phyloP scores from a whole-genome alignment of 345 rosid genomes.

The Reutealis trisperma region DNA sequence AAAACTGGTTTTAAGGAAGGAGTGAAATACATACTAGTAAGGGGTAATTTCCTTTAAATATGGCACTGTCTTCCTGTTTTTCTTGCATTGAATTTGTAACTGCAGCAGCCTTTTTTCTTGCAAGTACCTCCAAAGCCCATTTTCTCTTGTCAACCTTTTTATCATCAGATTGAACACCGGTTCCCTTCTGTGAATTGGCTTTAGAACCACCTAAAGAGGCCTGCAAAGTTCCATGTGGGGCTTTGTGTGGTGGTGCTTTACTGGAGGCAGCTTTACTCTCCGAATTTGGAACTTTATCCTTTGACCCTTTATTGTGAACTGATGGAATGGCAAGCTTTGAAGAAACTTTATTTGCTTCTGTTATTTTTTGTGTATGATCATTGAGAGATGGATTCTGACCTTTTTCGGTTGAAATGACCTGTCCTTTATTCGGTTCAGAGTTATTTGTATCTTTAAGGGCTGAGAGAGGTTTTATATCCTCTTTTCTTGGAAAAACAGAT shows the following conservation, averaged over 20 bases:
- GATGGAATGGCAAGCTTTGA: conserved; percentile 40
- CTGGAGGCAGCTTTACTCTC: conserved; percentile 39
- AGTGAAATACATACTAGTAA: conserved; percentile 57
- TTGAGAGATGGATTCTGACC: conserved; percentile 32
- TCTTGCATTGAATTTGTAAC: conserved; percentile 51
- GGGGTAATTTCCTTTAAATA: conserved; percentile 77
- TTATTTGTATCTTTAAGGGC: conserved; percentile 37
- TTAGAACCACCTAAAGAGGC: conserved; percentile 37
- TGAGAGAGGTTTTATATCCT: conserved; percentile 77
- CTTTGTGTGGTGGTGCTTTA: conserved; percentile 37
- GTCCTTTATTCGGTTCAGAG: conserved; percentile 40
- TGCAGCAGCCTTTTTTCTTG: conserved; percentile 73
- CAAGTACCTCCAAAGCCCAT: conserved; percentile 95
- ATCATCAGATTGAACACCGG: conserved; percentile 45
- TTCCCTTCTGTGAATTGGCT: conserved; percentile 39
- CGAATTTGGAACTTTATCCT: conserved; percentile 41
- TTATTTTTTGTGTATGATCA: conserved; percentile 34
- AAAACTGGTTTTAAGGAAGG: neutral
- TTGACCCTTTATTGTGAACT: conserved; percentile 43
- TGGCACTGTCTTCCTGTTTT: conserved; percentile 56
- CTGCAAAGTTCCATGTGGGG: conserved; percentile 25
- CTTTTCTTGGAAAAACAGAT: conserved; percentile 90
- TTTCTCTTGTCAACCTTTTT: conserved; percentile 81
- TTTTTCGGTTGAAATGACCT: conserved; percentile 31
- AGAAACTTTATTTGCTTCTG: conserved; percentile 40